Conservation (phyloP, 257 asterid genomes). For the Henckelia pumila region DNA sequence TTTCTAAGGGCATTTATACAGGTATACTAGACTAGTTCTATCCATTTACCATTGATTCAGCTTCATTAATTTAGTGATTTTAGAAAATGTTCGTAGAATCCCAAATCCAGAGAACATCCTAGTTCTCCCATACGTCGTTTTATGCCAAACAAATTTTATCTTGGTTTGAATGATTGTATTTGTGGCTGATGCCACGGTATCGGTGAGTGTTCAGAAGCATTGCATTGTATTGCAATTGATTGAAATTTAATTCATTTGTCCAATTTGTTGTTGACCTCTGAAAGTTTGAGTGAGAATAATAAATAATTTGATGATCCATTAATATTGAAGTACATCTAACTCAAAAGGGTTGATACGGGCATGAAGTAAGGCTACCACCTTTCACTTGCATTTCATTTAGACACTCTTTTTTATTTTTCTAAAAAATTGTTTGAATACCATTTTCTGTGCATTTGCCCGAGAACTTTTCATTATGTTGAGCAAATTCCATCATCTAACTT, state of each 20-base stretch:
- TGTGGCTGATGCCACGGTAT: not conserved
- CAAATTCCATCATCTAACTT: not conserved
- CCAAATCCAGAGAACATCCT: not conserved
- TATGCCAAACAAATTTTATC: not conserved
- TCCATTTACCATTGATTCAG: slow-evolving; percentile 10
- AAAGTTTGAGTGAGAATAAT: not conserved
- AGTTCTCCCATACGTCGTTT: not conserved
- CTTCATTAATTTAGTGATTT: slow-evolving; percentile 9
- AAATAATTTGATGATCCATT: not conserved
- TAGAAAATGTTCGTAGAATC: too few relatives aligned
- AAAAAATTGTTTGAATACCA: slow-evolving; percentile 8
- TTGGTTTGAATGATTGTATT: not conserved
- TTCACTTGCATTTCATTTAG: not conserved
- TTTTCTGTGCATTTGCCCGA: too few relatives aligned
- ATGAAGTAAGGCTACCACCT: not conserved
- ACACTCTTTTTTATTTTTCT: not conserved
- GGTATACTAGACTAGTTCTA: too few relatives aligned
- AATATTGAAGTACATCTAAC: not conserved
- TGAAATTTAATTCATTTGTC: not conserved
- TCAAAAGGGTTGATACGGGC: not conserved
- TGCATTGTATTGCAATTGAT: not conserved
- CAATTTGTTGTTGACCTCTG: not conserved
- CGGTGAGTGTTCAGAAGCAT: not conserved
- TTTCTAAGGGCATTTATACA: not conserved
- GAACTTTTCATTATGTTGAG: too few relatives aligned